Base-by-base conservation (phyloP, 257 asterid species). In the Henckelia pumila region DNA sequence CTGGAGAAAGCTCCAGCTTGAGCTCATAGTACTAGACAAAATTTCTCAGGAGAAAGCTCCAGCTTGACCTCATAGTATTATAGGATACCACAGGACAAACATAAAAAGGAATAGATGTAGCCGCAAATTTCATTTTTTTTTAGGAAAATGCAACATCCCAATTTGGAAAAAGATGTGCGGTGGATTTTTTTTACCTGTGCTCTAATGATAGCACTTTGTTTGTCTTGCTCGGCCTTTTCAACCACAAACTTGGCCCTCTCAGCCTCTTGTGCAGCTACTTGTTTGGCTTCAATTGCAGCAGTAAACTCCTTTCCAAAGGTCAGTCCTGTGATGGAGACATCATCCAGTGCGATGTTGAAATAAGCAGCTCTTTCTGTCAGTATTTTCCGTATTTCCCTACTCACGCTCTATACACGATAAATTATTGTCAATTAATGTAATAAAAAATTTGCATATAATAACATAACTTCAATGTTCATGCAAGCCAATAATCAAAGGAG, bases 221-320 rank as follows among this genome's bases (percentile, higher is more conserved):
- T 91, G 84, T 91, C 96, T 81, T 88, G 96, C 83, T 91, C 97
- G 7, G 97, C 96, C 75, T 88, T 91, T 53, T 91, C 98, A 56
- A 92, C 98, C 9, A 92, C 94, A 19, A 89, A 91, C 75, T 91
- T 91, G 30, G 98, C 98, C 75, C 98, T 87, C 79, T 92, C 98
- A 21, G 96, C 96, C 75, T 92, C 96, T 78, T 89, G 96, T 22
- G 98, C 98, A 68, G 96, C 96, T 24, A 92, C 94, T 75, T 89
- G 98, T 63, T 92, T 92, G 73, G 98, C 98, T 89, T 91, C 98
- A 71, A 91, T 89, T 69, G 98, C 96, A 72, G 95, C 95, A 10
- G 96, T 87, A 76, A 89, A 92, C 74, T 92, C 98, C 77, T 25
- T 87, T 28, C 98, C 96, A 55, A 89, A 92, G 40, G 96, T 92